These are phyloP conservation scores for Epichloe hybrida DNA, from an alignment of 2,329 filamentous ascomycete genomes.

Conservation along the genomic window DNA sequence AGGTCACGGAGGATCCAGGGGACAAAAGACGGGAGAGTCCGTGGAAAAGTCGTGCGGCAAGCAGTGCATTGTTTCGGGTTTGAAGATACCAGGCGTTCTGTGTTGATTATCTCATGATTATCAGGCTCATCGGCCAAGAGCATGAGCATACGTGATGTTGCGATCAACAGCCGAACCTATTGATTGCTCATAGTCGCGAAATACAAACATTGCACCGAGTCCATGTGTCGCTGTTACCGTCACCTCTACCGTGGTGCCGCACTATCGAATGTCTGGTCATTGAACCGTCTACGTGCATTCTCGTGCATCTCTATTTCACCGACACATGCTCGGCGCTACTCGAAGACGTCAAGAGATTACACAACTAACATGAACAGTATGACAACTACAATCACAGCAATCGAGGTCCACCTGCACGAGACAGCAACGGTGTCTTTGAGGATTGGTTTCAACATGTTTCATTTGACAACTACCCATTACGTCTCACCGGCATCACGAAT, in stretches of 20 bases:
- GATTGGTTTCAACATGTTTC: not conserved
- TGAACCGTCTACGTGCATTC: too few species aligned
- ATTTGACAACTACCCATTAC: not conserved
- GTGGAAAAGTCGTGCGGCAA: not conserved
- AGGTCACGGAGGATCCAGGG: not conserved
- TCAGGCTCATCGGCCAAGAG: not conserved
- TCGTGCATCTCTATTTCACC: too few species aligned
- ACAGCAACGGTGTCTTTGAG: not conserved
- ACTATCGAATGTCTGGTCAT: too few species aligned
- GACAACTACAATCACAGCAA: too few species aligned
- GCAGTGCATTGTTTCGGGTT: not conserved
- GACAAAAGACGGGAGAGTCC: not conserved
- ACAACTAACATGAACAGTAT: too few species aligned
- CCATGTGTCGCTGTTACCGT: too few species aligned
- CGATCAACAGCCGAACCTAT: not conserved
- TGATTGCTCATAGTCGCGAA: not conserved
- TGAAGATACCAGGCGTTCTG: constrained; percentile 3
- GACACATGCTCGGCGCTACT: too few species aligned
- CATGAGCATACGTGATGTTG: not conserved
- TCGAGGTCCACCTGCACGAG: too few species aligned
- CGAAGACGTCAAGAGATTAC: too few species aligned
- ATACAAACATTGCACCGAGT: not conserved
- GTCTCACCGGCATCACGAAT: not conserved
- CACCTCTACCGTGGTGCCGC: too few species aligned
- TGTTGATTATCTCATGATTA: not conserved